Evolutionary conservation across 2,329 filamentous ascomycete genomes (phyloP).

Genomic region (Diplodia sapinea): DNA sequence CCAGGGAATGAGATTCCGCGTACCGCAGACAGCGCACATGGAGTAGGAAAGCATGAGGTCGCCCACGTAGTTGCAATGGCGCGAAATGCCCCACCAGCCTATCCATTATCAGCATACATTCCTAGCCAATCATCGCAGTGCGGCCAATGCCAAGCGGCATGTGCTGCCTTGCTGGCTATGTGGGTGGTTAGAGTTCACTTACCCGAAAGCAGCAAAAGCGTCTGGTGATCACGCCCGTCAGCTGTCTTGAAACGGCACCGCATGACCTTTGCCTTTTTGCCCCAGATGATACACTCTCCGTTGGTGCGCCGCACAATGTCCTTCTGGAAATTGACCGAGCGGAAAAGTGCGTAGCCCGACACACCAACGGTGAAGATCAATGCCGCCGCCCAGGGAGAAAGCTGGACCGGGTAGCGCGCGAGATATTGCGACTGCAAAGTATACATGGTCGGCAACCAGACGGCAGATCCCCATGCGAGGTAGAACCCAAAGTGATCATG

Average conservation of each 20-base stretch:
- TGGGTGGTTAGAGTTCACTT: not conserved
- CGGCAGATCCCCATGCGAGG: constrained; percentile 42
- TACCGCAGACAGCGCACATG: constrained; percentile 52
- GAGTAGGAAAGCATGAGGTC: constrained; percentile 50
- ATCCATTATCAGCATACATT: not conserved
- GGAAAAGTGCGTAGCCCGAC: constrained; percentile 53
- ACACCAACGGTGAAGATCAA: constrained; percentile 43
- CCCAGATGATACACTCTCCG: constrained; percentile 54
- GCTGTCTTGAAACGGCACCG: constrained; percentile 50
- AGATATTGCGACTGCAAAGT: constrained; percentile 58
- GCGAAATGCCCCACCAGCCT: constrained; percentile 51
- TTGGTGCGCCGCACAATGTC: constrained; percentile 49
- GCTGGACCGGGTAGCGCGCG: constrained; percentile 48
- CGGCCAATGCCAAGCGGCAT: not conserved
- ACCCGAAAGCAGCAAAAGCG: constrained; percentile 48
- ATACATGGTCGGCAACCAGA: constrained; percentile 55
- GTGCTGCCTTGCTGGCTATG: not conserved
- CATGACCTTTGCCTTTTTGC: constrained; percentile 49
- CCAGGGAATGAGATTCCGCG: constrained; percentile 51
- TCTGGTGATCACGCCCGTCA: constrained; percentile 46
- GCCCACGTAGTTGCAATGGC: constrained; percentile 52
- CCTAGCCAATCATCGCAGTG: not conserved
- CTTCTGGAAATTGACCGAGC: constrained; percentile 55
- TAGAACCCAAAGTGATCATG: constrained; percentile 55
- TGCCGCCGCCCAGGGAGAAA: constrained; percentile 38